Evolutionary conservation across 805 yeast genomes (phyloP), one percentile per base, ranked within the genome.

Genomic region (Lipomyces japonicus): DNA sequence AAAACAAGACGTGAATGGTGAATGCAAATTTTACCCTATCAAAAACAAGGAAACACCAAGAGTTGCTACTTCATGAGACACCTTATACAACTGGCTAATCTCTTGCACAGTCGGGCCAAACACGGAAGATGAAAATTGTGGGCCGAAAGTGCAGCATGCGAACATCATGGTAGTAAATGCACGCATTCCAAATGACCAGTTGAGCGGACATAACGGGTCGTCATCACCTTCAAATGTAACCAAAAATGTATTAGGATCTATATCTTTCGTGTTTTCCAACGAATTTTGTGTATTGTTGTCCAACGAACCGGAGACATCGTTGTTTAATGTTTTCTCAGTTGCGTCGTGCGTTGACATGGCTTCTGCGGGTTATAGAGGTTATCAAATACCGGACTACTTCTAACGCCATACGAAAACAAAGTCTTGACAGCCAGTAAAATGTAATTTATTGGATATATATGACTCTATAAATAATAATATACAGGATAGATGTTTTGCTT

Each of bases 11-110:
- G 19, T 19, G 16, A 12, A n/a, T 18, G 16, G n/a, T 6, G 9
- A n/a, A 19, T 19, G n/a, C 10, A 14, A 24, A 9, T 46, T 48
- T 14, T 39, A 71, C 1, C 85, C 91, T 48, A 85, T 78, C 34
- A 84, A 79, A 28, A 81, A 67, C 23, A 78, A 39, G 3, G 58
- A 54, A 21, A 54, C 52, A 6, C 53, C 55, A 12, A 54, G 42
- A 2, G 51, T 45, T n/a, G 56, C 46, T 5, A 54, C 57, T 26
- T 47, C 50, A 0, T 23, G 12, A 14, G 53, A 46, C 28, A 54
- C 58, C 12, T 36, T 16, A 38, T 36, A 54, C 6, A 37, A 39
- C 14, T 21, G 14, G 2, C 50, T 44, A 9, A 54, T 38, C 24
- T 51, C 51, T 28, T 25, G 42, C 21, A 25, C 46, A 21, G 25